phyloP scores from a whole-genome alignment of 306 rosid species.

The Inga laurina region DNA sequence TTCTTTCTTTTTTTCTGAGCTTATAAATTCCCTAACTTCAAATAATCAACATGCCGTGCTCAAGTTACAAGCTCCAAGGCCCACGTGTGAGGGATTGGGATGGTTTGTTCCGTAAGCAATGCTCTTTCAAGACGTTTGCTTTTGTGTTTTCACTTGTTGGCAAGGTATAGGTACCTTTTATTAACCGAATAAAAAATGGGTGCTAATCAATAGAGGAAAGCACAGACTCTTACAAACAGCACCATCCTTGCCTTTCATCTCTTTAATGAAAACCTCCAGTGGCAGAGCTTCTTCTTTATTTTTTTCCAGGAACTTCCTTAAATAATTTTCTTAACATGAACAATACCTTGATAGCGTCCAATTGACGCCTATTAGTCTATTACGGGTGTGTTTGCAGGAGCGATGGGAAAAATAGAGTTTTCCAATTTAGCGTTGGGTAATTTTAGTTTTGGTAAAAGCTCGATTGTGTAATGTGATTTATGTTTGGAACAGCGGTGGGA shows the following conservation, averaged over 20 bases:
- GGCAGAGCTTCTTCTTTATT: background rate
- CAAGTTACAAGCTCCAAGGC: constrained; percentile 13
- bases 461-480: no score
- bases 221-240: background rate
- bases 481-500: no score
- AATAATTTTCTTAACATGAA: background rate
- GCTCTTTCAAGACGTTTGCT: background rate
- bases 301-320: background rate
- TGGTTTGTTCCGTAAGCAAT: constrained; percentile 30
- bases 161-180: constrained; percentile 2
- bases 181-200: background rate
- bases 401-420: no score
- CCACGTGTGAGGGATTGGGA: constrained; percentile 32
- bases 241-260: background rate
- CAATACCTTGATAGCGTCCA: no score
- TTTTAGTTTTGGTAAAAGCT: no score
- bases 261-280: background rate
- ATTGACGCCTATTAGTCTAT: background rate
- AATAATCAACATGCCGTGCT: constrained; percentile 4
- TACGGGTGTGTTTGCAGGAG: background rate
- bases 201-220: background rate
- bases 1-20: constrained; percentile 52
- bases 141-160: background rate
- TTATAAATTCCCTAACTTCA: background rate
- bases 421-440: no score